These are phyloP conservation scores for Xylaria sp. DNA, from an alignment of 2,329 filamentous ascomycete species.

Conservation along the genomic window DNA sequence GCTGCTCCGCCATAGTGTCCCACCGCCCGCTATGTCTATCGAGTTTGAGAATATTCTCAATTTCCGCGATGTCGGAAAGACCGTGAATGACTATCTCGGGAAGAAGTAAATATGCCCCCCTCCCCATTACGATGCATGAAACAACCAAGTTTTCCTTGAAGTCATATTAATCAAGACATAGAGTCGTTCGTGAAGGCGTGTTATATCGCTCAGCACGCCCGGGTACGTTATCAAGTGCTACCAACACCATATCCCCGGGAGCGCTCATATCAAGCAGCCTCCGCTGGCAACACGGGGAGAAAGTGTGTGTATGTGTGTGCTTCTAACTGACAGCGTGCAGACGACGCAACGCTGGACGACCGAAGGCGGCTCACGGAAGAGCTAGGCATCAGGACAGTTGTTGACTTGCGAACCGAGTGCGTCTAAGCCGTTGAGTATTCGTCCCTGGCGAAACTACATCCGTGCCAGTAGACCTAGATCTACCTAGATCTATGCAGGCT, in stretches of 20 bases:
- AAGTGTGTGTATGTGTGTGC: too few species aligned
- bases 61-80: conserved; percentile 79
- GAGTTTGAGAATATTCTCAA: conserved; percentile 72
- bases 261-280: neutral
- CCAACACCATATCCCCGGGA: neutral
- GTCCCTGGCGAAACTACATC: too few species aligned
- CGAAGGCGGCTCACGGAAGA: conserved; percentile 66
- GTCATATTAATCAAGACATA: conserved; percentile 39
- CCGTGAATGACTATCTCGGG: conserved; percentile 69
- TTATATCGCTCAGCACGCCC: conserved; percentile 75
- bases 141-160: neutral
- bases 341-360: conserved; percentile 77
- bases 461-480: too few species aligned
- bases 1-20: neutral
- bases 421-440: neutral
- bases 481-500: too few species aligned
- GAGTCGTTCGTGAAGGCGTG: conserved; percentile 67
- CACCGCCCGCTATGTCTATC: conserved; percentile 37
- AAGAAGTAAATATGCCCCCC: conserved; percentile 57
- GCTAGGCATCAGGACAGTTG: conserved; percentile 74
- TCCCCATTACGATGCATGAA: too few species aligned
- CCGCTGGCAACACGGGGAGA: neutral
- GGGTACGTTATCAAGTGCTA: conserved; percentile 50
- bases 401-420: conserved; percentile 83
- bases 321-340: conserved; percentile 51